A percentile compares a stretch with the other conserved stretches of the same genome.
These are phyloP conservation scores for Clitopilus passeckerianus DNA, from an alignment of 768 basidiomycete species.

Conservation along the genomic window DNA sequence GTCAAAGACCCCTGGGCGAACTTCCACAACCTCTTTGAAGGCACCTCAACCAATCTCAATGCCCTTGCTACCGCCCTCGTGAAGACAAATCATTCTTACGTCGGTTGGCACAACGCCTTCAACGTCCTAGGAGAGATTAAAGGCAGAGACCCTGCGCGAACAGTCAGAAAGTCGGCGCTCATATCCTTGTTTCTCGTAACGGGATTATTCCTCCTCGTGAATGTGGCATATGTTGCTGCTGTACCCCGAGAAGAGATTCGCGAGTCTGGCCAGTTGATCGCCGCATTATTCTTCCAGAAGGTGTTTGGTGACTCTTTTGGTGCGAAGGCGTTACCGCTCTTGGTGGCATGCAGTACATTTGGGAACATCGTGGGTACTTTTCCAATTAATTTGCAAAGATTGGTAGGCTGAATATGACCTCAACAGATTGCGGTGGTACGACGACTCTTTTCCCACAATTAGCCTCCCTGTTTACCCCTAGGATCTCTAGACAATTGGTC, in stretches of 20 bases:
- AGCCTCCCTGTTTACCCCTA: not conserved
- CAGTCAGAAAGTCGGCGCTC: conserved; percentile 36
- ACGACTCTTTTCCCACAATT: not conserved
- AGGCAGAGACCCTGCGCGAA: conserved; percentile 33
- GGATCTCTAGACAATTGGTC: conserved; percentile 20
- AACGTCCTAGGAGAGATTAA: conserved; percentile 41
- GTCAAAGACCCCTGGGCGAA: conserved; percentile 50
- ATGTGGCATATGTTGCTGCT: conserved; percentile 31
- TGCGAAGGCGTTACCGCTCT: conserved; percentile 21
- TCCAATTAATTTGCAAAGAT: not conserved
- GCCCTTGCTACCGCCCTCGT: conserved; percentile 32
- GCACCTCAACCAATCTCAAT: conserved; percentile 39
- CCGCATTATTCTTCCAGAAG: conserved; percentile 26
- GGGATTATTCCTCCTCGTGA: conserved; percentile 42
- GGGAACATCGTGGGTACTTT: conserved; percentile 27
- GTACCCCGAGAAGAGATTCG: conserved; percentile 28
- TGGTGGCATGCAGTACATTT: conserved; percentile 29
- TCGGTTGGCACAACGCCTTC: conserved; percentile 32
- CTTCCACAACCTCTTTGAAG: conserved; percentile 53
- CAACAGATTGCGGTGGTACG: conserved; percentile 25
- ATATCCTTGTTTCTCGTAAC: conserved; percentile 35
- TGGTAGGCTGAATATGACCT: not conserved
- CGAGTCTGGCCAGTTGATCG: conserved; percentile 27
- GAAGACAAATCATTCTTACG: conserved; percentile 28
- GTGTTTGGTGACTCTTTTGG: conserved; percentile 23